These are phyloP conservation scores for Monilinia vaccinii-corymbosi DNA, from an alignment of 2,329 filamentous ascomycete genomes.

Conservation along the genomic window DNA sequence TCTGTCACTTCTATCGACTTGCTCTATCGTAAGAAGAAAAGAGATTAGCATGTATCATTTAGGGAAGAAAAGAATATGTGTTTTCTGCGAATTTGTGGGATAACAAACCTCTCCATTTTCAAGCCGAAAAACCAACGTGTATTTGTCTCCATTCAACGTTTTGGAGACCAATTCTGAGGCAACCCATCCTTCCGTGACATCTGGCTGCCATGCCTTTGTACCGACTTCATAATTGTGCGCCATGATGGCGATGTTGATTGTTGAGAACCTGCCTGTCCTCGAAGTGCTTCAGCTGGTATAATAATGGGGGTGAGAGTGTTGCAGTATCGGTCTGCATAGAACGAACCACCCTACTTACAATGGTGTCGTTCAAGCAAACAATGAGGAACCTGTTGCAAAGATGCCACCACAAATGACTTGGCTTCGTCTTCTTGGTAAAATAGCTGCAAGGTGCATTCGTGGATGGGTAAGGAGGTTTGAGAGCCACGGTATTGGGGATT, in stretches of 20 bases:
- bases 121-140: conserved; percentile 77
- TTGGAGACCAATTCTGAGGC: conserved; percentile 90
- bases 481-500: conserved; percentile 10
- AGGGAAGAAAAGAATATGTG: conserved; percentile 5
- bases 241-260: conserved; percentile 43
- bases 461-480: conserved; percentile 9
- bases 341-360: conserved; percentile 14
- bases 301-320: conserved; percentile 16
- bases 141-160: conserved; percentile 73
- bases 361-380: conserved; percentile 1
- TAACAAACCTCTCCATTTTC: conserved; percentile 79
- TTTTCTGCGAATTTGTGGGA: conserved; percentile 12
- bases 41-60: conserved; percentile 21
- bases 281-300: conserved; percentile 18
- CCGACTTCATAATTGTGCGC: conserved; percentile 93
- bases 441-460: conserved; percentile 9
- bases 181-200: conserved; percentile 92
- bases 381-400: conserved; percentile 9
- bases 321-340: conserved; percentile 20
- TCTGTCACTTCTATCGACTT: conserved; percentile 71
- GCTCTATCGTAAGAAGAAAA: conserved; percentile 41
- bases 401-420: conserved; percentile 10
- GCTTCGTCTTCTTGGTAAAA: conserved; percentile 8
- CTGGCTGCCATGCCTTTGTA: conserved; percentile 96
- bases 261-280: conserved; percentile 12